phyloP scores from a whole-genome alignment of 179 eudicot species.

The Silene coronaria region DNA sequence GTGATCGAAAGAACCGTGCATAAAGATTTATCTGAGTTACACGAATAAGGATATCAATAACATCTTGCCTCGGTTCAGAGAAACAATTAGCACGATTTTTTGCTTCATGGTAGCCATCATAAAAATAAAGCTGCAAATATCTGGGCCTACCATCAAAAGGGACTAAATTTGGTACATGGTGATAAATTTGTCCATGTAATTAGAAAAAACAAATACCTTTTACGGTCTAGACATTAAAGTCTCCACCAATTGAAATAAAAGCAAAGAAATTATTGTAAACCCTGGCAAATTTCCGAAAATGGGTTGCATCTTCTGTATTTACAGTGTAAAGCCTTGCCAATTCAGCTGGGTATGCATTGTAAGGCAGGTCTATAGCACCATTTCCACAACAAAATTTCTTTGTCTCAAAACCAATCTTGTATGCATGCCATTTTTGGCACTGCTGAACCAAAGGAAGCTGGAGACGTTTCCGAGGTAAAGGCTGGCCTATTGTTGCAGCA shows the following conservation, averaged over 20 bases:
- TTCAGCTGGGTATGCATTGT: not conserved
- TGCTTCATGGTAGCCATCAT: not conserved
- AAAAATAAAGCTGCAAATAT: not conserved
- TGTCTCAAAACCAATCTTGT: no score
- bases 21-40: not conserved
- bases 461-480: no score
- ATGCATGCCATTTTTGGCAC: no score
- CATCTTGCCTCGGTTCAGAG: not conserved
- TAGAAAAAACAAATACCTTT: conserved; percentile 8
- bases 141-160: not conserved
- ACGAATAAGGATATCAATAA: not conserved
- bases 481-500: no score
- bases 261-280: no score
- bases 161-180: not conserved
- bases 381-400: conserved; percentile 4
- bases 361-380: not conserved
- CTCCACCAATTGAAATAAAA: no score
- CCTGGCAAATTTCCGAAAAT: not conserved
- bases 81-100: not conserved
- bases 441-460: no score
- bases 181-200: not conserved
- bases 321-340: not conserved
- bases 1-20: not conserved
- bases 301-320: not conserved
- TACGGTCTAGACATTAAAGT: not conserved